Conservation (phyloP, 192 early-diverging fungal species). For the Linnemannia schmuckeri region DNA sequence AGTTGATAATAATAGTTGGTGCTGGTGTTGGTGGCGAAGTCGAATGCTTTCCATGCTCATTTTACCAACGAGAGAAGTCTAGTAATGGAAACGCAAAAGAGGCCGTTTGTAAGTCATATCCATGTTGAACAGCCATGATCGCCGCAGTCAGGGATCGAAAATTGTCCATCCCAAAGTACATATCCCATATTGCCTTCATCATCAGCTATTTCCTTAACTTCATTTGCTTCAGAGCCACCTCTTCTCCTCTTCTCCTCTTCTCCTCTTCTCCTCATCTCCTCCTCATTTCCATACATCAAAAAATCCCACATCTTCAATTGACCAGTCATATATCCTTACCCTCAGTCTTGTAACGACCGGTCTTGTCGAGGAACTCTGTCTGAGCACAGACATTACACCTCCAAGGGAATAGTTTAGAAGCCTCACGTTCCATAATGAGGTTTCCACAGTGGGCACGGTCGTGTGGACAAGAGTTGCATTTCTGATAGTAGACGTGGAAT, state of each 20-base stretch:
- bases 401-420: conserved; percentile 55
- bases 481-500: conserved; percentile 55
- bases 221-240: no score
- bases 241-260: no score
- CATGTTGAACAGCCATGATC: background rate
- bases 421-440: conserved; percentile 50
- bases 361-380: conserved; percentile 51
- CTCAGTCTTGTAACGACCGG: conserved; percentile 52
- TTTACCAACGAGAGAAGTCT: conserved; percentile 56
- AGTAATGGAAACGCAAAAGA: background rate
- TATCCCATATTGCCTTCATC: no score
- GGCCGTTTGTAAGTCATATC: background rate
- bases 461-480: conserved; percentile 56
- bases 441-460: conserved; percentile 54
- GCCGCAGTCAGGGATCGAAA: no score
- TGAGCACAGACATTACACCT: conserved; percentile 53
- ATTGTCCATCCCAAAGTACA: background rate
- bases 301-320: no score
- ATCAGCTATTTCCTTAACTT: no score
- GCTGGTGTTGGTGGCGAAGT: background rate
- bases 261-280: no score
- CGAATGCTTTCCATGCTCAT: background rate
- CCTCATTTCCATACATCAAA: no score
- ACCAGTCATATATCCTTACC: conserved; percentile 16
- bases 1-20: background rate